Percentiles rank a stretch among this genome's conserved stretches.
Conservation (phyloP, 2,329 filamentous ascomycete genomes). For the Fusarium nygamai region DNA sequence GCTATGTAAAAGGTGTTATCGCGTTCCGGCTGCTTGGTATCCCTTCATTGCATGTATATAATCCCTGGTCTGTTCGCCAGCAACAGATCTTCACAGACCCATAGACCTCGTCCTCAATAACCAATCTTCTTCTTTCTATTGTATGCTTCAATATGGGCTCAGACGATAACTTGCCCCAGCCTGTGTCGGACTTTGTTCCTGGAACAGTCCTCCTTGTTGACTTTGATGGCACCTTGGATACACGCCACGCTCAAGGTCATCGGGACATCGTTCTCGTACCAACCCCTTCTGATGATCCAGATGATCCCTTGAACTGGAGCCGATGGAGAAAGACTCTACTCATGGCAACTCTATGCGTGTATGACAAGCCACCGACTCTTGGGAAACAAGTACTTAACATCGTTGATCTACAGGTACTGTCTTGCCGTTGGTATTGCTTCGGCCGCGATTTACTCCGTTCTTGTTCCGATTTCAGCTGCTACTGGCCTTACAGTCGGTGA, state of each 20-base stretch:
- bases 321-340: neutral
- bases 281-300: neutral
- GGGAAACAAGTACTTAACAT: rapidly evolving
- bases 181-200: neutral
- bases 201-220: neutral
- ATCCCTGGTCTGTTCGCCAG: neutral
- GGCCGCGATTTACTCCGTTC: neutral
- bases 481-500: neutral
- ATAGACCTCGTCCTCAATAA: neutral
- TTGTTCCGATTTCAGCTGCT: neutral
- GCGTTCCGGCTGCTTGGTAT: neutral
- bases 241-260: neutral
- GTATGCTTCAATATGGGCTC: rapidly evolving
- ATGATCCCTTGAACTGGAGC: neutral
- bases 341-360: neutral
- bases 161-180: neutral
- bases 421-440: neutral
- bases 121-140: neutral
- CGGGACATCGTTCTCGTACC: neutral
- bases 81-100: neutral
- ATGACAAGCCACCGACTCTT: rapidly evolving
- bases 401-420: neutral
- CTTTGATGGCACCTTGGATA: neutral
- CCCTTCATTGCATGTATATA: neutral
- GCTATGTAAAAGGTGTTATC: neutral